These are phyloP conservation scores for Salmacisia buchloeana DNA, from an alignment of 1,284 basidiomycete genomes.

Conservation along the genomic window DNA sequence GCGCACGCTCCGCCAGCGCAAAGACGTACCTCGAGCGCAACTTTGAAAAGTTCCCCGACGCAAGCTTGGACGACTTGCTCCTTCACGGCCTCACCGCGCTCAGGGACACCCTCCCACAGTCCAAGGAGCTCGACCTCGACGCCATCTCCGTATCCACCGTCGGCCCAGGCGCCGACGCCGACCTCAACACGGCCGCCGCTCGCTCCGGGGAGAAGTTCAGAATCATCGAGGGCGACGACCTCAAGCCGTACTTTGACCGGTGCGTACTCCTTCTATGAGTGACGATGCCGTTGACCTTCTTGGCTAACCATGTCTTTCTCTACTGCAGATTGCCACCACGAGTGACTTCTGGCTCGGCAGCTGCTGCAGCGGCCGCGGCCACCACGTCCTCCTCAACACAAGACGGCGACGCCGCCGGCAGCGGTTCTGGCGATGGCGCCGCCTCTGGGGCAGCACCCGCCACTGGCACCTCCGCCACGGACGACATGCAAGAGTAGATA, in stretches of 20 bases:
- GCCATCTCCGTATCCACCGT: conserved; percentile 44
- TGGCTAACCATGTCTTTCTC: background rate
- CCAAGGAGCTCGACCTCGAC: conserved; percentile 43
- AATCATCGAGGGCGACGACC: conserved; percentile 43
- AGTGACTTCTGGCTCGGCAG: conserved; percentile 3
- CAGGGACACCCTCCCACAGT: conserved; percentile 47
- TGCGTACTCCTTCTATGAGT: conserved; percentile 2
- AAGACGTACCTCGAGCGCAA: conserved; percentile 98
- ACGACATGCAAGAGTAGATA: too few species aligned
- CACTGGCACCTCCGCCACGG: too few species aligned
- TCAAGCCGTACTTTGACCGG: conserved; percentile 39
- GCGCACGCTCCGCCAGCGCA: conserved; percentile 91
- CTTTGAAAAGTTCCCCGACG: conserved; percentile 67
- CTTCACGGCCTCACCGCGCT: conserved; percentile 44
- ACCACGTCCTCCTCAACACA: too few species aligned
- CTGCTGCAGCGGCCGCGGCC: conserved; percentile 4
- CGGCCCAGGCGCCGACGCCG: conserved; percentile 45
- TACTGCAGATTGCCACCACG: conserved; percentile 15
- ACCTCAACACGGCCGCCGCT: conserved; percentile 26
- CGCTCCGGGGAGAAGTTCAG: conserved; percentile 41
- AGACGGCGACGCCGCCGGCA: too few species aligned
- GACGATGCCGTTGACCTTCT: background rate
- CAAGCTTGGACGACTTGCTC: conserved; percentile 33
- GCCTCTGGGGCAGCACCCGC: too few species aligned
- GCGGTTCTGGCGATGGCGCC: too few species aligned